Percentiles rank a stretch among this genome's conserved stretches.
Conservation (phyloP, 2,329 filamentous ascomycete genomes). For the Drechmeria coniospora region DNA sequence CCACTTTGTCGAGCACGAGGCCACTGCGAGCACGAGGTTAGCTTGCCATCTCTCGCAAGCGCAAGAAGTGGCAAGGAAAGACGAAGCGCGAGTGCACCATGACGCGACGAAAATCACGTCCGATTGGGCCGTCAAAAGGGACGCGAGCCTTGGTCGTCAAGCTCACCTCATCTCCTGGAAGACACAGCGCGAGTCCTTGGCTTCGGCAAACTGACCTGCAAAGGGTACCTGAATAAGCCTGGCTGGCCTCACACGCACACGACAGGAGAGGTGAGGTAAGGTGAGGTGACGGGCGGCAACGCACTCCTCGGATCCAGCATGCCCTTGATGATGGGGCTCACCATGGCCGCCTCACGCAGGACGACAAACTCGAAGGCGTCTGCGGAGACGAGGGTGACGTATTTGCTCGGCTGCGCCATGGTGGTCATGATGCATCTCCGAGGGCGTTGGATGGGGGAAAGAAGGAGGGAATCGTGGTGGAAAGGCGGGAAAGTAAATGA, state of each 20-base stretch:
- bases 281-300: no score
- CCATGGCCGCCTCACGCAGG: conserved; percentile 51
- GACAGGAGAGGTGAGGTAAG: neutral
- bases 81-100: no score
- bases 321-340: conserved; percentile 57
- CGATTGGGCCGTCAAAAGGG: conserved; percentile 10
- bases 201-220: conserved; percentile 49
- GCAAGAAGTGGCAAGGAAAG: conserved; percentile 1
- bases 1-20: conserved; percentile 62
- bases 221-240: conserved; percentile 6
- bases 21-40: no score
- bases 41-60: conserved; percentile 1
- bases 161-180: conserved; percentile 63
- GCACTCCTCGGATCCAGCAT: conserved; percentile 57
- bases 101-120: conserved; percentile 12
- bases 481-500: no score
- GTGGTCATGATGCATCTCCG: no score
- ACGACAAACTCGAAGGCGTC: conserved; percentile 69
- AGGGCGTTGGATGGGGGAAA: no score
- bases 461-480: no score
- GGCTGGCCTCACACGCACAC: neutral
- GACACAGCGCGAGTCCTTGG: conserved; percentile 44
- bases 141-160: no score
- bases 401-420: conserved; percentile 37
- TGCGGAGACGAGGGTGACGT: conserved; percentile 60